Evolutionary conservation across 352 stramenopile species (phyloP).

Genomic region (Phytophthora macrochlamydospora): DNA sequence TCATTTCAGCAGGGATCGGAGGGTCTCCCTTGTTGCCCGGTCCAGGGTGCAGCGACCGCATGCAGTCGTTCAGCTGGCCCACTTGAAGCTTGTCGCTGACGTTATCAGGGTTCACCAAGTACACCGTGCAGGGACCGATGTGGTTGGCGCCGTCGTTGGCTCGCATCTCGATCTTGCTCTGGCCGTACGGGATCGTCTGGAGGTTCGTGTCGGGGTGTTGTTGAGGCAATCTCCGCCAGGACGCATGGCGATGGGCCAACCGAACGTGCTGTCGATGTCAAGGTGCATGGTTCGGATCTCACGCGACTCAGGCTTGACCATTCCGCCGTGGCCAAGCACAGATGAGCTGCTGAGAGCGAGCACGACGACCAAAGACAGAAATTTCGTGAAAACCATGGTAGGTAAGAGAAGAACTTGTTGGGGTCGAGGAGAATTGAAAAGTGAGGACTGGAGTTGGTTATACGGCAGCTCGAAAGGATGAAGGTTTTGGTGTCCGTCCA

Average conservation of each 20-base stretch:
- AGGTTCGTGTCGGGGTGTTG: conserved; percentile 39
- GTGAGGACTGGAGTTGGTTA: conserved; percentile 9
- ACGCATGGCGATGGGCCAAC: conserved; percentile 38
- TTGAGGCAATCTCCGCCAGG: conserved; percentile 41
- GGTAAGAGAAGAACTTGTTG: conserved; percentile 3
- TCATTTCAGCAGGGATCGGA: conserved; percentile 42
- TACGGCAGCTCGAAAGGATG: background rate
- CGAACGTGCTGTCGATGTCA: conserved; percentile 40
- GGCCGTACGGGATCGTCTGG: conserved; percentile 27
- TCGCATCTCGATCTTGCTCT: conserved; percentile 45
- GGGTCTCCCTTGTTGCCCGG: conserved; percentile 31
- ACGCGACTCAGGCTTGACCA: conserved; percentile 39
- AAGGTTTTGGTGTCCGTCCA: background rate
- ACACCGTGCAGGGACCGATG: conserved; percentile 42
- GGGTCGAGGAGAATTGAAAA: conserved; percentile 13
- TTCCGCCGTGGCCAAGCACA: conserved; percentile 36
- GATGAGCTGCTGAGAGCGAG: background rate
- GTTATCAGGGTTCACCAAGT: conserved; percentile 39
- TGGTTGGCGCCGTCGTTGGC: conserved; percentile 51
- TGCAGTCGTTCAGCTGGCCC: conserved; percentile 43
- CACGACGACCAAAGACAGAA: conserved; percentile 2
- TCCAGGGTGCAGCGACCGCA: conserved; percentile 41
- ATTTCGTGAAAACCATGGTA: conserved; percentile 12
- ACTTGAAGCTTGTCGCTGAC: conserved; percentile 37
- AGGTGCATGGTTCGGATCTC: conserved; percentile 46